phyloP scores from a whole-genome alignment of 768 basidiomycete species.

The Lentinula detonsa region DNA sequence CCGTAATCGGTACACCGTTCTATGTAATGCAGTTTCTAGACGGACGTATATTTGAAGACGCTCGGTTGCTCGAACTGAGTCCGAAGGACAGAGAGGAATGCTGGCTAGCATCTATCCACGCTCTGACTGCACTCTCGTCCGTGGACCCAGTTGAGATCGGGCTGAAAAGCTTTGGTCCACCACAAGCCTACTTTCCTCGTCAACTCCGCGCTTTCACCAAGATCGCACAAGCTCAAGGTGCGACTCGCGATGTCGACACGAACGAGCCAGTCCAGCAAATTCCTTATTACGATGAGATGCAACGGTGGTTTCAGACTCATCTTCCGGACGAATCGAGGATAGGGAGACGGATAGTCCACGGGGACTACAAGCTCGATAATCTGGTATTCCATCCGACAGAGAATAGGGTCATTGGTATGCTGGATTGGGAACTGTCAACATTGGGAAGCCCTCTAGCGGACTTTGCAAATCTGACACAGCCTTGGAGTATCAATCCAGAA shows the following conservation, averaged over 20 bases:
- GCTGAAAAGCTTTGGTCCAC: constrained; percentile 64
- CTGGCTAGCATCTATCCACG: constrained; percentile 72
- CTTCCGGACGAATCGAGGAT: constrained; percentile 68
- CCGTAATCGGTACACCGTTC: constrained; percentile 83
- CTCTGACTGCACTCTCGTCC: constrained; percentile 62
- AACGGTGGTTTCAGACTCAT: constrained; percentile 70
- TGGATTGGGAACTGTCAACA: constrained; percentile 98
- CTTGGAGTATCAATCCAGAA: constrained; percentile 59
- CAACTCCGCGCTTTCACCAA: constrained; percentile 87
- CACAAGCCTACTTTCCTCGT: constrained; percentile 83
- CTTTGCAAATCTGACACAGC: constrained; percentile 83
- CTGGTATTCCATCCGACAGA: constrained; percentile 90
- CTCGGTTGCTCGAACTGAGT: constrained; percentile 64
- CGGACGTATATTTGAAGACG: constrained; percentile 90
- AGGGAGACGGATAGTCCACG: constrained; percentile 87
- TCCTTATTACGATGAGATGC: constrained; percentile 65
- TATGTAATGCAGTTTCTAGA: constrained; percentile 97
- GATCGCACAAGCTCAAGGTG: constrained; percentile 76
- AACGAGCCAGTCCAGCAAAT: constrained; percentile 58
- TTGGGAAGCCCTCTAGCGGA: constrained; percentile 92
- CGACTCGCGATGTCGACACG: constrained; percentile 60
- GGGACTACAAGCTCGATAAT: constrained; percentile 98
- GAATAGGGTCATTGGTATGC: constrained; percentile 87
- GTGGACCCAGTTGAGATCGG: constrained; percentile 63
- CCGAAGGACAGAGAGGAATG: constrained; percentile 62